Conservation (phyloP, 2,329 filamentous ascomycete species). For the Juglanconis oblonga region DNA sequence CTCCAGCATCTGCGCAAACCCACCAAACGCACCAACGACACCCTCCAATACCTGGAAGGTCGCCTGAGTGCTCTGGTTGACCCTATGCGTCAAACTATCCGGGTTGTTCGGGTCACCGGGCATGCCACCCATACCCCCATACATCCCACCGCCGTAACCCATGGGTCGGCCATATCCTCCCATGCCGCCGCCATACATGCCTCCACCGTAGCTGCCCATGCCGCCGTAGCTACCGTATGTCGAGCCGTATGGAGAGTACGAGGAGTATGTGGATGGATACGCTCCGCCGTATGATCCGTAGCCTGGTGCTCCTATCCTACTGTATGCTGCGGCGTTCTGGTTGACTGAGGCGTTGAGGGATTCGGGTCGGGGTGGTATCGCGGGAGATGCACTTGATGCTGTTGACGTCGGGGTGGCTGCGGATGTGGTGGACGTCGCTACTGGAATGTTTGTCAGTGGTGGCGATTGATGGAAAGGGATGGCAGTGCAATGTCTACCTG, state of each 20-base stretch:
- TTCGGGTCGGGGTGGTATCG: slow-evolving; percentile 76
- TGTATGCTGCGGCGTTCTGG: slow-evolving; percentile 83
- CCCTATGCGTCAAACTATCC: slow-evolving; percentile 91
- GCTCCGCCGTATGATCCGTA: slow-evolving; percentile 37
- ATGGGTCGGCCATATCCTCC: slow-evolving; percentile 34
- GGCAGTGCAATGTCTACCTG: slow-evolving; percentile 42
- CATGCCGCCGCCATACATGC: slow-evolving; percentile 41
- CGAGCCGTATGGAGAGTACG: slow-evolving; percentile 45
- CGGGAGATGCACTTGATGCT: slow-evolving; percentile 53
- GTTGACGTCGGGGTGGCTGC: slow-evolving; percentile 38
- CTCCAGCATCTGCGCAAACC: slow-evolving; percentile 98
- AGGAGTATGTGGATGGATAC: slow-evolving; percentile 28
- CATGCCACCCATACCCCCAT: slow-evolving; percentile 38
- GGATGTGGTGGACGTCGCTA: slow-evolving; percentile 30
- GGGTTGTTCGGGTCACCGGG: slow-evolving; percentile 74
- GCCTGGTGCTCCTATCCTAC: slow-evolving; percentile 38
- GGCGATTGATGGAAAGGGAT: background rate
- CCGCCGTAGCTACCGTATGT: slow-evolving; percentile 41
- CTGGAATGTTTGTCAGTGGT: slow-evolving; percentile 5
- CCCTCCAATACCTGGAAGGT: slow-evolving; percentile 99
- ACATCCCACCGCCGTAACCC: slow-evolving; percentile 39
- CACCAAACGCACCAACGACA: slow-evolving; percentile 92
- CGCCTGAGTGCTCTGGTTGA: slow-evolving; percentile 90
- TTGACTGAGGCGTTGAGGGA: slow-evolving; percentile 78
- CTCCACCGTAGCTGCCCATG: slow-evolving; percentile 39